A percentile compares a stretch with the other conserved stretches of the same genome.
Evolutionary conservation across 805 yeast species (phyloP).

Genomic region (Nakazawaea wyomingensis): DNA sequence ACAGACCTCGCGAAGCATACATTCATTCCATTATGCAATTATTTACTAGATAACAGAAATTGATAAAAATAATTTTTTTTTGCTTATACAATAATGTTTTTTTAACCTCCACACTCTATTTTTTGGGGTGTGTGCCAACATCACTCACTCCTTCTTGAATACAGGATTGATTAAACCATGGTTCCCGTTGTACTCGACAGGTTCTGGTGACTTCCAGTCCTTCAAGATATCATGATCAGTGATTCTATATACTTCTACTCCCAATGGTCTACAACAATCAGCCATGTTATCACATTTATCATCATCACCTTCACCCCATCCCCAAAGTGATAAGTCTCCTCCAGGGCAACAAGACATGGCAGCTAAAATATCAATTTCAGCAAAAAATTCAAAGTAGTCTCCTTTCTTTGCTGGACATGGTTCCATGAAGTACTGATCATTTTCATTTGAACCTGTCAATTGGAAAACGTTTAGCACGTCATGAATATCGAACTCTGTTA

Average conservation of each 20-base stretch:
- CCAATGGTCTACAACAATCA: conserved; percentile 58
- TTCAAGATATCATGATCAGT: conserved; percentile 40
- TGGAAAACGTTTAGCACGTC: conserved; percentile 68
- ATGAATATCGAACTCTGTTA: conserved; percentile 62
- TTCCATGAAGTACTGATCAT: conserved; percentile 67
- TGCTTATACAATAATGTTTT: not conserved
- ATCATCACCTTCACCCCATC: conserved; percentile 59
- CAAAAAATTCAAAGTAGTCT: conserved; percentile 63
- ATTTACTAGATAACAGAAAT: not conserved
- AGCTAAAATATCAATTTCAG: conserved; percentile 58
- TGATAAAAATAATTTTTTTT: not conserved
- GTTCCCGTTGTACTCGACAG: conserved; percentile 47
- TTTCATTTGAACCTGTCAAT: conserved; percentile 59
- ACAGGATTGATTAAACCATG: conserved; percentile 42
- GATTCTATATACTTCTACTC: conserved; percentile 53
- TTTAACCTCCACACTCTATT: not conserved
- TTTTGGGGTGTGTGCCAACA: not conserved
- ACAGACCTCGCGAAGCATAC: conserved; percentile 4
- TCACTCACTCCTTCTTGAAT: conserved; percentile 13
- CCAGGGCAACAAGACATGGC: conserved; percentile 70
- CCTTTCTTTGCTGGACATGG: conserved; percentile 57
- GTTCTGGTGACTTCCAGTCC: conserved; percentile 48
- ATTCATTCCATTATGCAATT: no score
- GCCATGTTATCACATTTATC: conserved; percentile 46
- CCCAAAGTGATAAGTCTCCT: conserved; percentile 65